Base-by-base conservation (phyloP, 495 filamentous ascomycete species). In the Xylona heveae region DNA sequence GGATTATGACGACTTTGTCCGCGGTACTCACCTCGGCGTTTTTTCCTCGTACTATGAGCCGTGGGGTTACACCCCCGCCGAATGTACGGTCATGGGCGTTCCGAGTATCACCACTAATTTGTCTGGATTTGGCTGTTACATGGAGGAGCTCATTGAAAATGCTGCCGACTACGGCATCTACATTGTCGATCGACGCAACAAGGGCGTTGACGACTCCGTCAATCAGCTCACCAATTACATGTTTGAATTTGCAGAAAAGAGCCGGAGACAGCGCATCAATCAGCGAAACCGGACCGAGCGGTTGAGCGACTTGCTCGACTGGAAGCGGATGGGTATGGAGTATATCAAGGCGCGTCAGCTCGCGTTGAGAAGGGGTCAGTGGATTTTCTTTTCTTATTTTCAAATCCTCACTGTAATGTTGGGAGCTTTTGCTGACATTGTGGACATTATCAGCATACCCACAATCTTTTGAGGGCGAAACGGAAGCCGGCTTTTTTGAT, bases 321-420 rank as follows among this genome's bases (percentile, higher is more conserved):
- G 88, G 88, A 97, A 97, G 62, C 64, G 88, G 24, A 97, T 97
- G 88, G 88, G 88, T 7, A 69, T 94, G 77, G 88, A 97, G 52
- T 97, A 97, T 42, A 78, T 93, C 54, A 97, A 97, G 57, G 88
- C 88, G 21, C 69, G 88, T 22, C 90, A 95, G 52, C 53, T 97
- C 37, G 88, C 88, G 9, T 57, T 97, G 38, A 62, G 88, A 35
- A 68, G 88, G 64, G 69, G 70, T 72, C 53, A 41, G 47, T 36
- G 23, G 6, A 15, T 28, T 20, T 14, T 25, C 24, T 32, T 16
- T 22, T 2, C 19, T 5, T 38, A 21, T 12, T 22, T 25, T 30
- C 28, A 20, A 33, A 37, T 39, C 30, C 29, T n/a, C n/a, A n/a
- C n/a, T n/a, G n/a, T n/a, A n/a, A n/a, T n/a, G n/a, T n/a, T n/a